Evolutionary conservation across 1,284 basidiomycete species (phyloP), one percentile per base, ranked within the genome.

Genomic region (Sanguinoderma infundibulare): DNA sequence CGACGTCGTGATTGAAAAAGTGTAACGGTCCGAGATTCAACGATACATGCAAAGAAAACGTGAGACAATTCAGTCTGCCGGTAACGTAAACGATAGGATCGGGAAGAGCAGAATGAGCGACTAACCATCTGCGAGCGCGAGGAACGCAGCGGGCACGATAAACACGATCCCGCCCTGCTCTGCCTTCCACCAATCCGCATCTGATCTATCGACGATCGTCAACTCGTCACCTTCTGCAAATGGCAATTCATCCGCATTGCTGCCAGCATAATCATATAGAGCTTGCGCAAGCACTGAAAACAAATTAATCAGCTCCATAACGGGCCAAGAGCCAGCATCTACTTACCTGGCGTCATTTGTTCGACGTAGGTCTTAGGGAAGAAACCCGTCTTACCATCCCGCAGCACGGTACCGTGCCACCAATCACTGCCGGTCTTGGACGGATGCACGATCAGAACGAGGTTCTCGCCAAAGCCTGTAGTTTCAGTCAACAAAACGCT

Each of bases 171-270:
- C 95, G 59, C 84, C 85, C 72, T 86, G 85, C 77, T 96, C 95
- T 36, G 90, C 90, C 79, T 96, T 97, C 92, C 93, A 98, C 96
- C 96, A 98, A 72, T 94, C 92, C 53, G 80, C 80, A 67, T 96
- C 95, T 60, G 82, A 83, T 56, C 79, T 84, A 73, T 98, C 96
- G 58, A 98, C 84, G 64, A 98, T 87, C 10, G 80, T 79, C 53
- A 98, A 77, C 40, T 77, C 72, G 60, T 96, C 92, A 62, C 92
- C 94, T 77, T 94, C 94, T 10, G 77, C 77, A 71, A 98, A 93
- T 0, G 92, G 82, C 26, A 96, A 80, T 74, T 98, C 95, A 68
- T 98, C 95, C 15, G 85, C 70, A 61, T 86, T 89, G 59, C 72
- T 75, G 34, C 87, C 89, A 5, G 81, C 77, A 73, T 98, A 98